These are phyloP conservation scores for Senna tora DNA, from an alignment of 306 rosid genomes.

Conservation along the genomic window DNA sequence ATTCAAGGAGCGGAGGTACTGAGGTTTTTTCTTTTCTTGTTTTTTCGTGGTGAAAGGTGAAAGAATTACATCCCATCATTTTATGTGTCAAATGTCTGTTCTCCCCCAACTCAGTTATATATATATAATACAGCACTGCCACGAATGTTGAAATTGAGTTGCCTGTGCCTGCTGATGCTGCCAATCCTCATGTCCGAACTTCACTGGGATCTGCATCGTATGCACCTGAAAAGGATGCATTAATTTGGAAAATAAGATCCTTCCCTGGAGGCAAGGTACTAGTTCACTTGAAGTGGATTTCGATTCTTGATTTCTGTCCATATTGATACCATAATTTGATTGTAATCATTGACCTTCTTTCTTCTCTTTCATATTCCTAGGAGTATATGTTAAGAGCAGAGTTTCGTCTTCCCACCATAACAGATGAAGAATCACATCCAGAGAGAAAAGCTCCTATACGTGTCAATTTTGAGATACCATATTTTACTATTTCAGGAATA, in stretches of 20 bases:
- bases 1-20: conserved; percentile 94
- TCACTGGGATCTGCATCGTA: conserved; percentile 95
- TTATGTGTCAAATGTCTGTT: conserved; percentile 30
- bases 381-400: conserved; percentile 93
- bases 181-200: conserved; percentile 83
- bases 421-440: conserved; percentile 77
- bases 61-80: conserved; percentile 27
- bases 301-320: conserved; percentile 21
- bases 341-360: neutral
- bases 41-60: conserved; percentile 11
- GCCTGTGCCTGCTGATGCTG: conserved; percentile 87
- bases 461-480: conserved; percentile 92
- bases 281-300: conserved; percentile 34
- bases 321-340: conserved; percentile 11
- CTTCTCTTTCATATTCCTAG: conserved; percentile 45
- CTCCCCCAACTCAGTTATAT: no score
- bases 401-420: conserved; percentile 78
- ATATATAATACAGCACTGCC: conserved; percentile 64
- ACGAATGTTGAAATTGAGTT: conserved; percentile 88
- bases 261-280: conserved; percentile 96
- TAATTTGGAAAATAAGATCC: conserved; percentile 88
- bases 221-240: conserved; percentile 91
- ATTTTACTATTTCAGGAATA: conserved; percentile 91
- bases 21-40: conserved; percentile 18
- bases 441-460: conserved; percentile 94